These are phyloP conservation scores for Parmelia sp. DNA, from an alignment of 495 filamentous ascomycete species.

Conservation along the genomic window DNA sequence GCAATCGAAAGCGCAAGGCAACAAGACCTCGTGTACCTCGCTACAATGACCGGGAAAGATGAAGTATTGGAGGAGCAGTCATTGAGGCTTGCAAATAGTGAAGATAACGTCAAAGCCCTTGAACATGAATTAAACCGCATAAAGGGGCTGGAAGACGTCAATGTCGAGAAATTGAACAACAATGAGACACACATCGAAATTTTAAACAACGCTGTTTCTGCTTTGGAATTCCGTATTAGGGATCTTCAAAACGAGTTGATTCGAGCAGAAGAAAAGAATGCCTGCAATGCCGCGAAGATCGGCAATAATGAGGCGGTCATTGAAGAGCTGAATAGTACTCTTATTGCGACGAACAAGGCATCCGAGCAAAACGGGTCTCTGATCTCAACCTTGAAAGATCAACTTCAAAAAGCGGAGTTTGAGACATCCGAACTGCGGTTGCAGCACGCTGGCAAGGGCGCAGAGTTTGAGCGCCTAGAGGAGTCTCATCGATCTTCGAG, in stretches of 20 bases:
- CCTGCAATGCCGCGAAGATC: background rate
- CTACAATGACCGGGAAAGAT: slow-evolving; percentile 42
- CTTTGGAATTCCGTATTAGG: background rate
- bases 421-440: slow-evolving; percentile 7
- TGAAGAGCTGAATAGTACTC: background rate
- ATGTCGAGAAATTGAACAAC: background rate
- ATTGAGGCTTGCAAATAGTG: slow-evolving; percentile 11
- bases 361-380: slow-evolving; percentile 4
- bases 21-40: slow-evolving; percentile 40
- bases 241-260: slow-evolving; percentile 2
- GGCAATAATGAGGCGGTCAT: background rate
- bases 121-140: slow-evolving; percentile 4
- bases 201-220: background rate
- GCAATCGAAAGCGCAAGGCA: slow-evolving; percentile 32
- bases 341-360: background rate
- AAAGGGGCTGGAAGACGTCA: background rate
- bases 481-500: slow-evolving; percentile 9
- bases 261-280: background rate
- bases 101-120: background rate
- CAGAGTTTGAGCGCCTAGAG: slow-evolving; percentile 4
- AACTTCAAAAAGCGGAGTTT: slow-evolving; percentile 1
- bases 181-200: background rate
- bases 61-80: slow-evolving; percentile 35
- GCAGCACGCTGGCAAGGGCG: slow-evolving; percentile 8
- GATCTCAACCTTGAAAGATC: slow-evolving; percentile 8